Conservation (phyloP, 306 rosid species). For the Sophora flavescens region DNA sequence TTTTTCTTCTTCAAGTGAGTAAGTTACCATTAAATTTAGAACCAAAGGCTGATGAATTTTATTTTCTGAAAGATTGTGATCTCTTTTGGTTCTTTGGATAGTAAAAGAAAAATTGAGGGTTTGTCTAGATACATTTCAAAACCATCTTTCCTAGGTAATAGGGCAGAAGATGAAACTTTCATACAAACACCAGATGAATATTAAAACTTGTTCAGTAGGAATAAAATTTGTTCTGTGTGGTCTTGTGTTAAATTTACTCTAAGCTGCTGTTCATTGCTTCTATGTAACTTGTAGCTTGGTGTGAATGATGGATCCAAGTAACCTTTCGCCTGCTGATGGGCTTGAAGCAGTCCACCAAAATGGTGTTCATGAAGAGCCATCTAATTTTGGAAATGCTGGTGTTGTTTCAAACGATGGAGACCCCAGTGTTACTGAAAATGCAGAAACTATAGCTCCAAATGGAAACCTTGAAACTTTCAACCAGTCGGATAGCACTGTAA, state of each 20-base stretch:
- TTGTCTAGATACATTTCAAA: neutral
- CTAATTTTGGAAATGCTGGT: constrained; percentile 47
- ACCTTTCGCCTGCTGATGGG: constrained; percentile 55
- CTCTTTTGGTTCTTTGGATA: constrained; percentile 5
- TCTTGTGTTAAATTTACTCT: constrained; percentile 5
- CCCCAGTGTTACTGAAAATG: constrained; percentile 32
- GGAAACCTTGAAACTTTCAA: constrained; percentile 53
- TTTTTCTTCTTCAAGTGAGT: constrained; percentile 21
- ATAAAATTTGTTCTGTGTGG: neutral
- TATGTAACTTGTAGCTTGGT: constrained; percentile 54
- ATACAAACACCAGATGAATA: constrained; percentile 13
- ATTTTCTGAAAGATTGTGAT: constrained; percentile 24
- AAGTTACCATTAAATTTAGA: neutral
- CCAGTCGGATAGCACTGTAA: constrained; percentile 52
- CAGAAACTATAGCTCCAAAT: constrained; percentile 52
- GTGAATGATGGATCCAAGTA: constrained; percentile 71
- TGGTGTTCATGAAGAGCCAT: constrained; percentile 57
- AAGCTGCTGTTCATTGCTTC: constrained; percentile 13
- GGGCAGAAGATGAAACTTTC: constrained; percentile 8
- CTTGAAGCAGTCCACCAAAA: constrained; percentile 65
- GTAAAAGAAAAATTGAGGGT: constrained; percentile 6
- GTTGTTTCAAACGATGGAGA: constrained; percentile 50
- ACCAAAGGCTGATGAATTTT: constrained; percentile 10
- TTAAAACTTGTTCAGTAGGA: constrained; percentile 9
- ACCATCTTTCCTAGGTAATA: neutral